Conservation (phyloP, 768 basidiomycete species). For the Lentinula guzmanii region DNA sequence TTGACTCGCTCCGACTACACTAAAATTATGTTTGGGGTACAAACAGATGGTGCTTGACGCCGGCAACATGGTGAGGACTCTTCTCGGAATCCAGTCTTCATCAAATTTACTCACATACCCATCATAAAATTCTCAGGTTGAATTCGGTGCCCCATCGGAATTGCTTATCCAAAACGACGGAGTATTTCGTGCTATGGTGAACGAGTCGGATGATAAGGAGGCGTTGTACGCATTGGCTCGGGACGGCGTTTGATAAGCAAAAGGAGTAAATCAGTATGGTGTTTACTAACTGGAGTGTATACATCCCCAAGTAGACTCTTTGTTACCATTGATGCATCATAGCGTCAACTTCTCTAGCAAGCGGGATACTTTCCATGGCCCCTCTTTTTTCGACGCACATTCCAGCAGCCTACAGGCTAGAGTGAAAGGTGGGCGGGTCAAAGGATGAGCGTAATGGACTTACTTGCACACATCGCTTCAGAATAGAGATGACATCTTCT, state of each 20-base stretch:
- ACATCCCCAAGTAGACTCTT: neutral
- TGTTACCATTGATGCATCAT: neutral
- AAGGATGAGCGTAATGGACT: slow-evolving; percentile 5
- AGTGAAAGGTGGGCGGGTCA: neutral
- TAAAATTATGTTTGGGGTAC: neutral
- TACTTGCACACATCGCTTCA: slow-evolving; percentile 39
- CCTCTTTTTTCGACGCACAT: slow-evolving; percentile 55
- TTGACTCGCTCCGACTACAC: slow-evolving; percentile 11
- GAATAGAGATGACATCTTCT: slow-evolving; percentile 24
- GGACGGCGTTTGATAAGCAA: neutral
- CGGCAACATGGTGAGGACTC: slow-evolving; percentile 26
- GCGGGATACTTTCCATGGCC: slow-evolving; percentile 54
- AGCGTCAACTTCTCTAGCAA: slow-evolving; percentile 28
- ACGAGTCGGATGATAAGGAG: neutral
- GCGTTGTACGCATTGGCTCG: neutral
- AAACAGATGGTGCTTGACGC: slow-evolving; percentile 35
- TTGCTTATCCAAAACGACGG: neutral
- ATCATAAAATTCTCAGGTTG: neutral
- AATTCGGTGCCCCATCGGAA: neutral
- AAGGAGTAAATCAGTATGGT: neutral
- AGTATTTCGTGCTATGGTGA: neutral
- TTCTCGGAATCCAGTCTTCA: neutral
- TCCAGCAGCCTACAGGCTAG: slow-evolving; percentile 42
- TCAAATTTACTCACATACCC: neutral
- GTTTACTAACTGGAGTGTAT: no score